These are phyloP conservation scores for Fusarium sp. DNA, from an alignment of 2,329 filamentous ascomycete genomes.

Conservation along the genomic window DNA sequence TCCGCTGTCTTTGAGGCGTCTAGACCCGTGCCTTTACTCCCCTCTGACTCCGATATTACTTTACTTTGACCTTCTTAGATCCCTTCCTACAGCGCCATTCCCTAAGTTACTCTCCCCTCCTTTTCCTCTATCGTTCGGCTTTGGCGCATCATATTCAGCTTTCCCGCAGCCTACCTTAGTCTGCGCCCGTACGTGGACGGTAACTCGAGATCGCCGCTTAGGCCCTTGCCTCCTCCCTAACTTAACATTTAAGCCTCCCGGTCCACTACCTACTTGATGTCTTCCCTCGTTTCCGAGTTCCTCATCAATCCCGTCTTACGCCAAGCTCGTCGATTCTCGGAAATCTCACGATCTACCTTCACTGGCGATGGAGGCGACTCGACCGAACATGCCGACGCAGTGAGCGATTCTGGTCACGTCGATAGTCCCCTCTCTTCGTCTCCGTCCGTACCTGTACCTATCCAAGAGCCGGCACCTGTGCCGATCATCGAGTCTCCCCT, in stretches of 20 bases:
- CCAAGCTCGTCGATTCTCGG: slow-evolving; percentile 76
- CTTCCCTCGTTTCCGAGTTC: slow-evolving; percentile 75
- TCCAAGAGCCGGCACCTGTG: slow-evolving; percentile 32
- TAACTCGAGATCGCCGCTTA: slow-evolving; percentile 34
- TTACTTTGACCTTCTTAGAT: slow-evolving; percentile 18
- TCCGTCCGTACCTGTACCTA: slow-evolving; percentile 15
- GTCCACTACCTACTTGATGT: slow-evolving; percentile 61
- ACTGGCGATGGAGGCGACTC: slow-evolving; percentile 55
- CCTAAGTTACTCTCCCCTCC: slow-evolving; percentile 3
- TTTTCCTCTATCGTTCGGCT: slow-evolving; percentile 13
- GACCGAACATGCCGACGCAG: slow-evolving; percentile 40
- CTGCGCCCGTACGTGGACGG: slow-evolving; percentile 22
- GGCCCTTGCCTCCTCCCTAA: slow-evolving; percentile 34
- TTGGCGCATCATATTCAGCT: slow-evolving; percentile 20
- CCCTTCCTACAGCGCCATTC: slow-evolving; percentile 9
- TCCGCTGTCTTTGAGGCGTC: slow-evolving; percentile 34
- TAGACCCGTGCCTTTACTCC: slow-evolving; percentile 24
- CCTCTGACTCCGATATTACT: slow-evolving; percentile 22
- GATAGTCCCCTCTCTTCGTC: slow-evolving; percentile 42
- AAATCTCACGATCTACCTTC: slow-evolving; percentile 61
- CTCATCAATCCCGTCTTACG: slow-evolving; percentile 77
- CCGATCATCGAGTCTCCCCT: slow-evolving; percentile 46
- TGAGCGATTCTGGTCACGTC: slow-evolving; percentile 40
- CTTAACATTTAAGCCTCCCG: slow-evolving; percentile 25
- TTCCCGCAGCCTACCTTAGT: slow-evolving; percentile 19